These are phyloP conservation scores for Murraya koenigii DNA, from an alignment of 345 rosid species.

Conservation along the genomic window DNA sequence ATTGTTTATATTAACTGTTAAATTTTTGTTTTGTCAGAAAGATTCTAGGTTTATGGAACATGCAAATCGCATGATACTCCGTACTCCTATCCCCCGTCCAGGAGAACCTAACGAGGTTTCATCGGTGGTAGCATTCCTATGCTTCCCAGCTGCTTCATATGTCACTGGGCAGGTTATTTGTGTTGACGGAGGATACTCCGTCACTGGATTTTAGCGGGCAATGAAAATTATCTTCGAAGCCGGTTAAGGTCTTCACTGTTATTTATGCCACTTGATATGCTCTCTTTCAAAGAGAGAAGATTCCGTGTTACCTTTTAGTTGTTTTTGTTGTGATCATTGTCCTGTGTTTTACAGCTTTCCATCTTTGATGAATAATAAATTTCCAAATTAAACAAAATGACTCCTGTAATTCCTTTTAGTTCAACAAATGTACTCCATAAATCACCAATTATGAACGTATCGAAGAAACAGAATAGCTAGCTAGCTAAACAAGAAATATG, in stretches of 20 bases:
- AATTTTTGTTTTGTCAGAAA: neutral
- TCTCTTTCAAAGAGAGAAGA: neutral
- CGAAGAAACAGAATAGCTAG: neutral
- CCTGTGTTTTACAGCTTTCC: neutral
- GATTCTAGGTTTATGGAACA: neutral
- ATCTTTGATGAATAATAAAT: neutral
- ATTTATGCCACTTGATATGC: neutral
- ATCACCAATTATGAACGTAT: neutral
- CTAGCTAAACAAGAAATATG: neutral
- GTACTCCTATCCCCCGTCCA: slow-evolving; percentile 29
- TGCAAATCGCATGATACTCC: neutral
- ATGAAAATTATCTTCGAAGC: neutral
- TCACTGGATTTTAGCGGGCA: neutral
- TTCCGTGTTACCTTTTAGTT: neutral
- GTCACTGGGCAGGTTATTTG: slow-evolving; percentile 43
- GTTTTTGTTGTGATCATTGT: neutral
- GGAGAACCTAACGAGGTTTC: slow-evolving; percentile 5
- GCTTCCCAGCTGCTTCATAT: slow-evolving; percentile 52
- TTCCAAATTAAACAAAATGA: neutral
- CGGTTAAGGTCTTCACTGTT: neutral
- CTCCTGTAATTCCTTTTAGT: neutral
- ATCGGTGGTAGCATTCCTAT: slow-evolving; percentile 40
- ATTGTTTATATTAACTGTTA: neutral
- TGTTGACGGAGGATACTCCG: slow-evolving; percentile 20
- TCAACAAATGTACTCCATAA: neutral